Evolutionary conservation across 257 asterid genomes (phyloP).

Genomic region (Ophiorrhiza pumila): DNA sequence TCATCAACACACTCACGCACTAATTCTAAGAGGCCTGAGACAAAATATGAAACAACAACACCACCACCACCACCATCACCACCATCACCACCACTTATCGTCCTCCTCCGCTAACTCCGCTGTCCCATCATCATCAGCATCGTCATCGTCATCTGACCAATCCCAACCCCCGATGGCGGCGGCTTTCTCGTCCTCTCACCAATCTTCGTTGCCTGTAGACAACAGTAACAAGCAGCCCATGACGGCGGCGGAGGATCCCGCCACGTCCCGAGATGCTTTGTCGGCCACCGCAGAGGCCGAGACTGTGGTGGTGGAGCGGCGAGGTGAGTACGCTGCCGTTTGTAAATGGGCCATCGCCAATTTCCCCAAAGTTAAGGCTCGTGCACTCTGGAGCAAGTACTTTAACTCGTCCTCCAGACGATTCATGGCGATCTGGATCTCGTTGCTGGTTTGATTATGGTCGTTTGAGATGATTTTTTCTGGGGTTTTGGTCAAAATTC

Average conservation of each 20-base stretch:
- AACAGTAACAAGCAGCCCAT: slow-evolving; percentile 52
- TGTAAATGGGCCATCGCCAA: slow-evolving; percentile 87
- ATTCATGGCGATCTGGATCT: no score
- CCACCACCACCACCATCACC: no score
- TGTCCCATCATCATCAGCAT: slow-evolving; percentile 12
- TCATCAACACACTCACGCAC: no score
- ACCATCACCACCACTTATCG: slow-evolving; percentile 38
- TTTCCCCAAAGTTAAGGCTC: slow-evolving; percentile 74
- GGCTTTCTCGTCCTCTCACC: slow-evolving; percentile 1
- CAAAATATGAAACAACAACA: no score
- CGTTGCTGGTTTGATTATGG: no score
- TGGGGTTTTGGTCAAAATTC: no score
- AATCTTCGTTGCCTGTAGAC: slow-evolving; percentile 38
- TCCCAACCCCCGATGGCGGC: slow-evolving; percentile 20
- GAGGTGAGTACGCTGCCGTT: slow-evolving; percentile 73
- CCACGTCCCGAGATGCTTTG: slow-evolving; percentile 45
- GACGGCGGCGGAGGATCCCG: slow-evolving; percentile 73
- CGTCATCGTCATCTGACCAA: slow-evolving; percentile 27
- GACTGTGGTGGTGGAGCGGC: slow-evolving; percentile 67
- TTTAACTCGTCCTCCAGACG: no score
- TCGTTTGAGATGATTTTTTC: no score
- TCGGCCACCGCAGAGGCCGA: slow-evolving; percentile 53
- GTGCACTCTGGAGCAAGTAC: slow-evolving; percentile 92
- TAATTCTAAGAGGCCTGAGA: no score
- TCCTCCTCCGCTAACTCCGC: slow-evolving; percentile 13